These are phyloP conservation scores for Austroboletus niveus DNA, from an alignment of 1,284 basidiomycete genomes.

Conservation along the genomic window DNA sequence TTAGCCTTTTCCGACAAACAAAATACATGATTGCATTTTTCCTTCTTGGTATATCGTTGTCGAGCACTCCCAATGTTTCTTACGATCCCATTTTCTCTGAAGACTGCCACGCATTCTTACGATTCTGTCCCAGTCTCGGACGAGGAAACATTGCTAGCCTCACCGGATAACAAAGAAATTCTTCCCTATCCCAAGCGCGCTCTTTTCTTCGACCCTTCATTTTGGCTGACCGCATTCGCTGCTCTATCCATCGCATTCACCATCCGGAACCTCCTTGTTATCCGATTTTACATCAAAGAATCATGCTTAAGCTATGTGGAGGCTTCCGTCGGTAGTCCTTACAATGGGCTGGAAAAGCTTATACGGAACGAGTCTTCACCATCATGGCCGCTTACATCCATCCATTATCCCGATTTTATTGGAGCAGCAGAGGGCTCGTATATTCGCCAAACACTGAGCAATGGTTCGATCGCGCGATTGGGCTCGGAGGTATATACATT, in stretches of 20 bases:
- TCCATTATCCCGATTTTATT: conserved; percentile 22
- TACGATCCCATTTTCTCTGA: not conserved
- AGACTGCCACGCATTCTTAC: conserved; percentile 10
- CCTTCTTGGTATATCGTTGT: not conserved
- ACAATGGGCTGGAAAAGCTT: conserved; percentile 24
- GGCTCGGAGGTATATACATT: conserved; percentile 14
- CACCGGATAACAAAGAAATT: not conserved
- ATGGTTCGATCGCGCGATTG: conserved; percentile 22
- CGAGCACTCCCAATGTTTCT: conserved; percentile 8
- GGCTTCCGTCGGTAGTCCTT: conserved; percentile 19
- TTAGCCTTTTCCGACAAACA: not conserved
- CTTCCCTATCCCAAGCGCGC: not conserved
- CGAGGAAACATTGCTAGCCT: conserved; percentile 16
- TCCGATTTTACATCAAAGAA: conserved; percentile 8
- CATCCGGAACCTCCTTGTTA: conserved; percentile 22
- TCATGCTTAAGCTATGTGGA: conserved; percentile 3
- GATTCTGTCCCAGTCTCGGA: conserved; percentile 13
- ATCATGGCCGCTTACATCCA: conserved; percentile 24
- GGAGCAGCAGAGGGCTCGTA: conserved; percentile 14
- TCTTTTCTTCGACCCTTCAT: conserved; percentile 10
- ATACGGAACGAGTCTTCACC: conserved; percentile 26
- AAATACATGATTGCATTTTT: not conserved
- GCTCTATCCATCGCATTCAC: conserved; percentile 20
- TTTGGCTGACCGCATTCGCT: conserved; percentile 22
- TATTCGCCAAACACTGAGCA: conserved; percentile 11